Percentiles rank a stretch among this genome's conserved stretches.
These are phyloP conservation scores for Xerocomus tenax DNA, from an alignment of 1,284 basidiomycete species.

Conservation along the genomic window DNA sequence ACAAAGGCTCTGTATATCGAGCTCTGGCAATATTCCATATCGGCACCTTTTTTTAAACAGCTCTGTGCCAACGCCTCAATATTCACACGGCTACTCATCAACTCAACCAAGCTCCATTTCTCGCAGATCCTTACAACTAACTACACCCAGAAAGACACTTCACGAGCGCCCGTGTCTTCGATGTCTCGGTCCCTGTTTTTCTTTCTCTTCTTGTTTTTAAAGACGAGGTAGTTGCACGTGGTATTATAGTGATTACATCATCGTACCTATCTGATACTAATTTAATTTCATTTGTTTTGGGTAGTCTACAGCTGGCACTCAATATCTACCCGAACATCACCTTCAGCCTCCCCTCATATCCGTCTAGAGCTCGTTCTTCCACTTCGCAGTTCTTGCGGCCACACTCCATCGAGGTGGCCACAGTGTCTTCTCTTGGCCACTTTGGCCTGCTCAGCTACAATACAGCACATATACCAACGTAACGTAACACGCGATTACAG, in stretches of 20 bases:
- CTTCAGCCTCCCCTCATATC: constrained; percentile 14
- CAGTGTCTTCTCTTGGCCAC: too few species aligned
- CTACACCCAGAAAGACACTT: background rate
- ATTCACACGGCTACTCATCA: constrained; percentile 26
- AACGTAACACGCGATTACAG: constrained; percentile 23
- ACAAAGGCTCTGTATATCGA: constrained; percentile 35
- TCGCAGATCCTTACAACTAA: background rate
- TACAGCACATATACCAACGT: constrained; percentile 5
- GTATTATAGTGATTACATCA: constrained; percentile 25
- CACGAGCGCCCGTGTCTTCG: background rate
- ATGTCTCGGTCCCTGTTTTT: background rate
- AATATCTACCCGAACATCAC: constrained; percentile 6
- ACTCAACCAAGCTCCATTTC: background rate
- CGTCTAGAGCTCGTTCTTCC: constrained; percentile 2
- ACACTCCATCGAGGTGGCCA: too few species aligned
- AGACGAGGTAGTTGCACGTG: constrained; percentile 21
- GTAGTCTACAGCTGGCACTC: constrained; percentile 14
- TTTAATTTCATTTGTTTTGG: constrained; percentile 12
- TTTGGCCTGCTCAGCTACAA: background rate
- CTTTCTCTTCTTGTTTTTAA: constrained; percentile 8
- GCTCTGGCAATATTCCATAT: constrained; percentile 36
- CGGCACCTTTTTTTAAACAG: constrained; percentile 33
- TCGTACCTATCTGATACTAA: constrained; percentile 21
- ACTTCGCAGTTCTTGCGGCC: too few species aligned
- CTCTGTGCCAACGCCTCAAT: constrained; percentile 23